These are phyloP conservation scores for Cylindrotheca closterium DNA, from an alignment of 108 stramenopile species.

Conservation along the genomic window DNA sequence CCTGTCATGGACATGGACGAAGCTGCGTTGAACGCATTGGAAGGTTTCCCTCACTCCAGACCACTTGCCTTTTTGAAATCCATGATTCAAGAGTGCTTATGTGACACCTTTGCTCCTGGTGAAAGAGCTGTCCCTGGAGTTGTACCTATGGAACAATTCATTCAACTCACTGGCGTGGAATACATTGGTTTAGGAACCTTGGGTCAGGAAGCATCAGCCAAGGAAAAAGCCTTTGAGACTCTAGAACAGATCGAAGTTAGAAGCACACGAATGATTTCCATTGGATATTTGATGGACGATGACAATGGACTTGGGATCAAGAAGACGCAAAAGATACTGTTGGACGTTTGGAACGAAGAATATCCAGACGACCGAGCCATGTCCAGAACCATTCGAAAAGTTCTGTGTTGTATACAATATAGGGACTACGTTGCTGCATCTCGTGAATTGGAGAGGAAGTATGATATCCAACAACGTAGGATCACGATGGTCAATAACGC, in stretches of 20 bases:
- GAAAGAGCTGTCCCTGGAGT: neutral
- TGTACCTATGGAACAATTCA: slow-evolving; percentile 21
- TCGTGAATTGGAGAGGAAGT: slow-evolving; percentile 12
- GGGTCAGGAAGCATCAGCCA: slow-evolving; percentile 30
- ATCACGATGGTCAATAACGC: slow-evolving; percentile 18
- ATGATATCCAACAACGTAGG: slow-evolving; percentile 15
- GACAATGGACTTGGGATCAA: slow-evolving; percentile 4
- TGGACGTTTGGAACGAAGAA: slow-evolving; percentile 24
- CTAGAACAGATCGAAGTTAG: slow-evolving; percentile 28
- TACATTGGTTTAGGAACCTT: slow-evolving; percentile 42
- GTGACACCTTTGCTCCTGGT: slow-evolving; percentile 1
- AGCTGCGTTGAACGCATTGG: neutral
- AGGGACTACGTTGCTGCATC: slow-evolving; percentile 16
- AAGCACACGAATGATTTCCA: slow-evolving; percentile 28
- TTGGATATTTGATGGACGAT: slow-evolving; percentile 33
- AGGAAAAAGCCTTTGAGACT: slow-evolving; percentile 40
- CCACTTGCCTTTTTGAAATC: slow-evolving; percentile 8
- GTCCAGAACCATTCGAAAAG: neutral
- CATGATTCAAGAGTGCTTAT: slow-evolving; percentile 5
- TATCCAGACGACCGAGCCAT: slow-evolving; percentile 32
- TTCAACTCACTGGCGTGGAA: slow-evolving; percentile 38
- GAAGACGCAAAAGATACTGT: slow-evolving; percentile 19
- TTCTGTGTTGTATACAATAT: too few relatives aligned
- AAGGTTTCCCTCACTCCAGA: neutral
- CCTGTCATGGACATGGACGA: neutral